Conservation (phyloP, 1,284 basidiomycete genomes). For the Sphaerobolus stellatus region DNA sequence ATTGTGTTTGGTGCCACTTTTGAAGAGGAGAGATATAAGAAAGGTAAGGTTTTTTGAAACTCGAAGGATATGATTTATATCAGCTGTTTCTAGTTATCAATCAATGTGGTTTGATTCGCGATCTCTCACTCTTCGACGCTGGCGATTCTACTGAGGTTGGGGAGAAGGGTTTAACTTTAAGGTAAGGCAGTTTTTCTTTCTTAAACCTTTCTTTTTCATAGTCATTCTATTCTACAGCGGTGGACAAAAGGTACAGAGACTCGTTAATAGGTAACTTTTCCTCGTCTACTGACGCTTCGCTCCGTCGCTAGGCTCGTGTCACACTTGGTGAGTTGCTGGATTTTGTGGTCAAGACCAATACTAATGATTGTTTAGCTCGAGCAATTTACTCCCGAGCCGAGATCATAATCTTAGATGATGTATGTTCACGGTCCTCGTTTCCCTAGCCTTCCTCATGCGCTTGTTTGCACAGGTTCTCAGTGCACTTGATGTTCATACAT, state of each 20-base stretch:
- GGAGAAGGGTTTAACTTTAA: conserved; percentile 31
- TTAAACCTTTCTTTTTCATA: conserved; percentile 17
- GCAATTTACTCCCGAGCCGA: conserved; percentile 39
- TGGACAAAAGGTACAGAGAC: conserved; percentile 37
- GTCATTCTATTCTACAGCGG: conserved; percentile 29
- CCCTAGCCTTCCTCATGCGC: background rate
- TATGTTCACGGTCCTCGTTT: background rate
- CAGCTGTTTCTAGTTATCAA: conserved; percentile 47
- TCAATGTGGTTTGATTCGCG: conserved; percentile 63
- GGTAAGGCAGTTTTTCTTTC: conserved; percentile 13
- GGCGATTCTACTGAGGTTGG: conserved; percentile 49
- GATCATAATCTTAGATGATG: conserved; percentile 41
- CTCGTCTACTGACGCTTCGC: background rate
- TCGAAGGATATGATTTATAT: background rate
- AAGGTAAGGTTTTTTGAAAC: conserved; percentile 19
- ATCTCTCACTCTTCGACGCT: conserved; percentile 66
- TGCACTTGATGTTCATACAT: conserved; percentile 46
- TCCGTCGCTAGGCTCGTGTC: conserved; percentile 12
- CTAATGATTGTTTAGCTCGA: conserved; percentile 36
- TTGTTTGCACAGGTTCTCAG: conserved; percentile 32
- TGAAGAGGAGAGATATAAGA: conserved; percentile 50
- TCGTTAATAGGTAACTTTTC: background rate
- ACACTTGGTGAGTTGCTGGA: background rate
- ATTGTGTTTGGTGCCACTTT: conserved; percentile 53
- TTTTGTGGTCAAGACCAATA: background rate